phyloP scores from a whole-genome alignment of 371 early-diverging fungal species.

The Batkoa obscura region DNA sequence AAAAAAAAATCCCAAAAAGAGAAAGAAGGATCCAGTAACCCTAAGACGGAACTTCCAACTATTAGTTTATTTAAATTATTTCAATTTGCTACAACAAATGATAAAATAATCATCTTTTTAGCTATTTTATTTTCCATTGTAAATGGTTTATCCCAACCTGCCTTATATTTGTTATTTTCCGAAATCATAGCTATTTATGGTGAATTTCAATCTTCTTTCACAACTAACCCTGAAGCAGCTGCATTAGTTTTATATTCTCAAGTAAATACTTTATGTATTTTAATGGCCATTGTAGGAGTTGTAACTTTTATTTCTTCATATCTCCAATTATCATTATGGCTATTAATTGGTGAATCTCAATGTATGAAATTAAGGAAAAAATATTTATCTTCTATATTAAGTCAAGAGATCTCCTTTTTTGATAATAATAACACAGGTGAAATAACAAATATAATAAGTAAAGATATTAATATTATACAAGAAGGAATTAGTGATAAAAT shows the following conservation, averaged over 20 bases:
- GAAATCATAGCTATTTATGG: constrained; percentile 1
- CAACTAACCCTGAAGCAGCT: constrained; percentile 37
- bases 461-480: constrained; percentile 27
- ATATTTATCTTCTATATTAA: constrained; percentile 31
- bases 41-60: not conserved
- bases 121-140: not conserved
- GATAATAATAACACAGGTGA: constrained; percentile 32
- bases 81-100: not conserved
- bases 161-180: not conserved
- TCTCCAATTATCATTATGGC: constrained; percentile 20
- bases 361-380: constrained; percentile 21
- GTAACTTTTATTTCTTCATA: constrained; percentile 19
- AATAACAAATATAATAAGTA: constrained; percentile 34
- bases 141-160: not conserved
- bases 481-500: constrained; percentile 45
- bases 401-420: constrained; percentile 52
- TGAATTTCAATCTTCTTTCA: constrained; percentile 16
- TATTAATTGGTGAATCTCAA: constrained; percentile 22
- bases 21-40: too few species aligned
- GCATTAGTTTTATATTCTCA: constrained; percentile 46
- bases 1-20: too few species aligned
- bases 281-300: constrained; percentile 29
- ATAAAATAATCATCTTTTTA: not conserved
- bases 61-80: not conserved
- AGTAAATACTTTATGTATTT: constrained; percentile 22